Evolutionary conservation across 2,329 filamentous ascomycete genomes (phyloP), one percentile per base, ranked within the genome.

Genomic region (Nemania sp.): DNA sequence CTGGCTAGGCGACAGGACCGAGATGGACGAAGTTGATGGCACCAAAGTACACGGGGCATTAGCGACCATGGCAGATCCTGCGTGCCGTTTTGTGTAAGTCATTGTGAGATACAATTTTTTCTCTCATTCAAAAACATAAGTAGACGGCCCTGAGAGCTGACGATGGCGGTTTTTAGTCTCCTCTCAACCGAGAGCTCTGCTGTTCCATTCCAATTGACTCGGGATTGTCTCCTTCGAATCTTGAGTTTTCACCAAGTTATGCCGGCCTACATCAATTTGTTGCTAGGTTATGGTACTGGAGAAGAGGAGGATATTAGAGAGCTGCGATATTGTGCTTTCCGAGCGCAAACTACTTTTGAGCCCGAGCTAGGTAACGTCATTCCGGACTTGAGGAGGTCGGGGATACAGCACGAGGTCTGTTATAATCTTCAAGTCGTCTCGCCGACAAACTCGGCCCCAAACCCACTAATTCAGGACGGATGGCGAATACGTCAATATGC

Each of bases 191-290:
- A 49, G 26, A 54, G 62, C 47, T 59, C 61, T 2, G 52, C 62
- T 43, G 51, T 56, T n/a, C 50, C 31, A 1, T 56, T 67, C 1
- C 56, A 47, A 22, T 59, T 68, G 20, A 68, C 59, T 2, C 60
- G 55, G 0, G 26, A 54, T 15, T 66, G 67, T 62, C 55, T 69
- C 26, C 22, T 50, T 12, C 50, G 60, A 24, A 62, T 70, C 6
- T 40, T 70, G 2, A 65, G 36, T 3, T 68, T 65, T 45, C 63
- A 68, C 44, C 70, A 72, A 62, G 65, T 70, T 4, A 68, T 68
- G 62, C 66, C 68, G 3, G 54, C 47, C 19, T 72, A 68, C 44
- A 42, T 71, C 12, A 68, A 70, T 23, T 52, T 57, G 24, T 36
- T 57, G n/a, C 12, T 54, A 9, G 55, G 48, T 5, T 57, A 67